Base-by-base conservation (phyloP, 2,329 filamentous ascomycete species). In the Dactylellina cionopaga region DNA sequence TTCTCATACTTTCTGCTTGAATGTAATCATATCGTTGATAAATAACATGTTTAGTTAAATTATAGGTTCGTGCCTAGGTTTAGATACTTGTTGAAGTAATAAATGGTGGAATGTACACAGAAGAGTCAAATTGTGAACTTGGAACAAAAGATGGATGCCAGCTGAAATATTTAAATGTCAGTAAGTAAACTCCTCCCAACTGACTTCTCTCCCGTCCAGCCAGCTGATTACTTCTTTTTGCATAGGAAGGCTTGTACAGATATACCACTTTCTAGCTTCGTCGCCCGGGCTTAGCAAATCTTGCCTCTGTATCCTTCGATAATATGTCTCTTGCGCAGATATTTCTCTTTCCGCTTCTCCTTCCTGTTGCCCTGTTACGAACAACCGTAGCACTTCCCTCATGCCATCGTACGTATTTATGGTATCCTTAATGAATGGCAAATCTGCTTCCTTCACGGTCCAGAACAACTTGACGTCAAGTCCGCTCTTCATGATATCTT, bases 401-500 rank as follows among this genome's bases (percentile, higher is more conserved):
- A 95, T 79, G 0, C 81, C 82, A 0, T 72, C 82, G 68, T 86
- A 83, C 31, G 79, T 80, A 22, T 81, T 78, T 39, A 95, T 83
- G 0, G 84, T 82, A 74, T 92, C 87, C 1, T 82, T 76, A 0
- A 88, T 89, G 0, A 95, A 79, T 0, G 82, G 82, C 0, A 91
- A 62, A 79, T 96, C 92, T 1, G 82, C 83, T 0, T 80, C 79
- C 5, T 84, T 82, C 2, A 93, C 75, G 1, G 86, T 88, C 92
- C 92, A 96, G 1, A 92, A 82, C 3, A 95, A 78, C 24, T 77
- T 80, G 35, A 95, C 78, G 2, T 79, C 77, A 0, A 78, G 76
- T 3, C 81, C 74, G 66, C 82, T 41, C 17, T 65, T 58, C n/a
- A 41, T 79, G 0, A 92, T 78, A 4, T 84, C 80, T 0, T 81